A percentile compares a stretch with the other conserved stretches of the same genome.
Conservation (phyloP, 1,284 basidiomycete genomes). For the Stereum hirsutum region DNA sequence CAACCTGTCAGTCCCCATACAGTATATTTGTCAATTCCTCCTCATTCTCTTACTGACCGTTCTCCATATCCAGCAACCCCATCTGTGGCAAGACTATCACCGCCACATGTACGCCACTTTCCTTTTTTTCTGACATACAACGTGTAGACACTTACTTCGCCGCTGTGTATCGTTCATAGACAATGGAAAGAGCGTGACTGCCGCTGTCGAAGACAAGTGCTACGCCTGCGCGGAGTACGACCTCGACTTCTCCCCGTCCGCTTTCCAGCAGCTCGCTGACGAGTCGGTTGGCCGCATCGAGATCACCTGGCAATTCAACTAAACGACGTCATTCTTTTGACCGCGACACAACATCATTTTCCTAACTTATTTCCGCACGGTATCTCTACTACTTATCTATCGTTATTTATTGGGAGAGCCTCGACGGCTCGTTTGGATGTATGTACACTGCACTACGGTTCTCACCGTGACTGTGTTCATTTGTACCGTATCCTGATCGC, state of each 20-base stretch:
- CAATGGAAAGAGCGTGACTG: constrained; percentile 36
- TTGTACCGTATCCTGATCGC: too few species aligned
- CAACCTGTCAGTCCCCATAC: neutral
- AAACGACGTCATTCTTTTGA: too few species aligned
- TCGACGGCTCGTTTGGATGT: too few species aligned
- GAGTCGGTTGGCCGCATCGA: constrained; percentile 31
- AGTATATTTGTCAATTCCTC: neutral
- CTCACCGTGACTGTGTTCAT: too few species aligned
- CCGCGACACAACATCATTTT: too few species aligned
- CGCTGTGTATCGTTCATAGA: constrained; percentile 25
- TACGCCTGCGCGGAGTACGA: constrained; percentile 37
- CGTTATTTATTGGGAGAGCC: too few species aligned
- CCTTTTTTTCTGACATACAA: neutral
- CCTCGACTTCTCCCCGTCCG: constrained; percentile 53
- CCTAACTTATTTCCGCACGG: too few species aligned
- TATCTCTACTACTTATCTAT: too few species aligned
- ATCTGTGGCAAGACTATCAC: constrained; percentile 20
- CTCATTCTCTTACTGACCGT: neutral
- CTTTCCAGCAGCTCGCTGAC: constrained; percentile 35
- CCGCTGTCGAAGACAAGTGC: constrained; percentile 56
- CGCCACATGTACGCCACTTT: constrained; percentile 16
- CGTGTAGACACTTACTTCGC: neutral
- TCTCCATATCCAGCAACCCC: constrained; percentile 18
- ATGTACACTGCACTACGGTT: too few species aligned
- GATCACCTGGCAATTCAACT: neutral